A percentile compares a stretch with the other conserved stretches of the same genome.
These are phyloP conservation scores for Paragyromitra xinjiangensis DNA, from an alignment of 495 filamentous ascomycete species.

Conservation along the genomic window DNA sequence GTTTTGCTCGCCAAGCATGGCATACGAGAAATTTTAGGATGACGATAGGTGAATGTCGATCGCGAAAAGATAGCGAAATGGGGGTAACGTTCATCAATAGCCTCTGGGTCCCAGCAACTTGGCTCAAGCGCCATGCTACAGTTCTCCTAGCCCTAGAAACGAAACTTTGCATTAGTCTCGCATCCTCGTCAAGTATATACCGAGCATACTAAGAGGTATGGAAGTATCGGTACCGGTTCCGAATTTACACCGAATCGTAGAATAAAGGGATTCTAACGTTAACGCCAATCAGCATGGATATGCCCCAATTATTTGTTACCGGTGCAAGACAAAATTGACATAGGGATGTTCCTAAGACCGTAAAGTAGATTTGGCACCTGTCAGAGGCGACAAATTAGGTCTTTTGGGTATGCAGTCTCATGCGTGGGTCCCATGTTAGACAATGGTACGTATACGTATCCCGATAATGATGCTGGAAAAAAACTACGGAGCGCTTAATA, in stretches of 20 bases:
- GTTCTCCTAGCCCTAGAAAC: background rate
- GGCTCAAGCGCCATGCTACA: background rate
- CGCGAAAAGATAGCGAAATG: background rate
- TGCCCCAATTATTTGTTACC: background rate
- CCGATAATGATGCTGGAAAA: background rate
- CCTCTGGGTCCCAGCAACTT: background rate
- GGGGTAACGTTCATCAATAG: background rate
- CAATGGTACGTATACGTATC: background rate
- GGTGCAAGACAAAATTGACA: background rate
- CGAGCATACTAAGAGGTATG: constrained; percentile 23
- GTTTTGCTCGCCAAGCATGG: constrained; percentile 4
- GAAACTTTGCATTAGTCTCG: background rate
- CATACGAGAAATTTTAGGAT: background rate
- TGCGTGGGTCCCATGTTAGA: background rate
- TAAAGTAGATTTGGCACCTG: too few relatives aligned
- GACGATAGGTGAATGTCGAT: background rate
- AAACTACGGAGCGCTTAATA: background rate
- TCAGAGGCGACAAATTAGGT: background rate
- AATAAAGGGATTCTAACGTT: too few relatives aligned
- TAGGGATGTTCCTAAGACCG: background rate
- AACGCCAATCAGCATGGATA: constrained; percentile 2
- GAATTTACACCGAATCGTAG: constrained; percentile 27
- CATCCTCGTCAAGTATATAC: constrained; percentile 8
- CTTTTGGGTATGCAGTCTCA: background rate
- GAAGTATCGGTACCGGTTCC: constrained; percentile 26